phyloP scores from a whole-genome alignment of 176 grass and related monocot genomes.

The Oryza brachyantha region DNA sequence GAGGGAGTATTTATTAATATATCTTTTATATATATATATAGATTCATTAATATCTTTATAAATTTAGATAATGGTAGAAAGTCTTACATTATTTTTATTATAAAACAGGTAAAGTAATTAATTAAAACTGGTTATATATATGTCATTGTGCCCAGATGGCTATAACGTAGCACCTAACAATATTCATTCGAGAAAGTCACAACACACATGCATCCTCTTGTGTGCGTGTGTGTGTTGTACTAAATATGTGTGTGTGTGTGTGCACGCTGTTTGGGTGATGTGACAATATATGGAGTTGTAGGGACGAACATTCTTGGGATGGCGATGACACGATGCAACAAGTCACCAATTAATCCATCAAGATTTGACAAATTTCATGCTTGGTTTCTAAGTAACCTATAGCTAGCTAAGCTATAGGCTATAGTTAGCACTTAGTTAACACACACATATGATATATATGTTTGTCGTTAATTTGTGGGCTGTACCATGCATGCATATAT shows the following conservation, averaged over 20 bases:
- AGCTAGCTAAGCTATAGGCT: background rate
- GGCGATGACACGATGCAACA: constrained; percentile 38
- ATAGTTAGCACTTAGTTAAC: background rate
- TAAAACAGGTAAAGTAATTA: too few relatives aligned
- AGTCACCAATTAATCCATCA: constrained; percentile 26
- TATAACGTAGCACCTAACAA: constrained; percentile 26
- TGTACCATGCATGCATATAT: background rate
- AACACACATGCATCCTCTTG: background rate
- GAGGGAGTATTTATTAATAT: too few relatives aligned
- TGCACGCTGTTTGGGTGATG: background rate
- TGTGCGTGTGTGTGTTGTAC: background rate
- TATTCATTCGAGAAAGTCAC: constrained; percentile 16
- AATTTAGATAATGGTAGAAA: too few relatives aligned
- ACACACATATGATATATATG: background rate
- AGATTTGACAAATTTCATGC: constrained; percentile 29
- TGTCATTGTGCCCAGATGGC: background rate
- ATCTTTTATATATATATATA: too few relatives aligned
- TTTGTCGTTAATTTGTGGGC: background rate
- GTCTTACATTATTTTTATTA: too few relatives aligned
- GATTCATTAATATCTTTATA: too few relatives aligned
- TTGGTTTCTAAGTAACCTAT: constrained; percentile 41
- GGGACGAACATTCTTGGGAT: constrained; percentile 49
- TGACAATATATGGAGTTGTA: background rate
- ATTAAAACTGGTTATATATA: background rate
- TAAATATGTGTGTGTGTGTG: background rate